phyloP scores from a whole-genome alignment of 192 early-diverging fungal genomes.

The Coemansia erecta region DNA sequence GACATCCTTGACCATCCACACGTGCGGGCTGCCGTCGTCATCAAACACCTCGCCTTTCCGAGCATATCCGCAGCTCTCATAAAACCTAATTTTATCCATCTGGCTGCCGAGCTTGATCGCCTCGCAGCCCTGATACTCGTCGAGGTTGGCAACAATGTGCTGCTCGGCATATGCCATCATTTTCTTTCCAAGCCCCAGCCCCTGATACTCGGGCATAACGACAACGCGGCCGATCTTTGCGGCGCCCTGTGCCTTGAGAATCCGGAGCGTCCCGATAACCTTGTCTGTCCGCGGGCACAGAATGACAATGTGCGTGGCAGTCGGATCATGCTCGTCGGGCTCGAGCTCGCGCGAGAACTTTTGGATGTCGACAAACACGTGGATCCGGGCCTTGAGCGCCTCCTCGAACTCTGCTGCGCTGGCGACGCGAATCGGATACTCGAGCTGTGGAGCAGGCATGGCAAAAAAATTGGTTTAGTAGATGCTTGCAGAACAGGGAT shows the following conservation, averaged over 20 bases:
- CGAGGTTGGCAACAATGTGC: slow-evolving; percentile 2
- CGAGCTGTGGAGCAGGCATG: not conserved
- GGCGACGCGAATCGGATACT: slow-evolving; percentile 23
- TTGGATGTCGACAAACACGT: slow-evolving; percentile 43
- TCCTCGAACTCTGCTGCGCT: slow-evolving; percentile 16
- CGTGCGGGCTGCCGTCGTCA: slow-evolving; percentile 31
- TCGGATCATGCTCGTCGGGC: slow-evolving; percentile 23
- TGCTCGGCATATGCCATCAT: slow-evolving; percentile 20
- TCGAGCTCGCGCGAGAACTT: slow-evolving; percentile 31
- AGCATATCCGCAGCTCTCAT: slow-evolving; percentile 34
- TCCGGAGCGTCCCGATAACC: slow-evolving; percentile 35
- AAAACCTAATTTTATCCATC: slow-evolving; percentile 36
- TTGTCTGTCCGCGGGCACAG: not conserved
- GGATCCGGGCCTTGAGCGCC: slow-evolving; percentile 25
- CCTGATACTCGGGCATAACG: slow-evolving; percentile 41
- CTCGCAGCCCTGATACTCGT: slow-evolving; percentile 2
- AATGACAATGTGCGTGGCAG: slow-evolving; percentile 28
- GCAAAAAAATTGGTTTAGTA: not conserved
- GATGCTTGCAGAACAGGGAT: not conserved
- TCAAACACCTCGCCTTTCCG: slow-evolving; percentile 32
- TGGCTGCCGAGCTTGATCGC: slow-evolving; percentile 31
- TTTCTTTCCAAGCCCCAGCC: slow-evolving; percentile 25
- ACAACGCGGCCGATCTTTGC: slow-evolving; percentile 40
- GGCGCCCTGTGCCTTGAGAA: slow-evolving; percentile 9
- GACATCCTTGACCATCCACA: slow-evolving; percentile 37